Evolutionary conservation across 1,139 yeast genomes (phyloP), one percentile per base, ranked within the genome.

Genomic region (Magnusiomyces sp.): DNA sequence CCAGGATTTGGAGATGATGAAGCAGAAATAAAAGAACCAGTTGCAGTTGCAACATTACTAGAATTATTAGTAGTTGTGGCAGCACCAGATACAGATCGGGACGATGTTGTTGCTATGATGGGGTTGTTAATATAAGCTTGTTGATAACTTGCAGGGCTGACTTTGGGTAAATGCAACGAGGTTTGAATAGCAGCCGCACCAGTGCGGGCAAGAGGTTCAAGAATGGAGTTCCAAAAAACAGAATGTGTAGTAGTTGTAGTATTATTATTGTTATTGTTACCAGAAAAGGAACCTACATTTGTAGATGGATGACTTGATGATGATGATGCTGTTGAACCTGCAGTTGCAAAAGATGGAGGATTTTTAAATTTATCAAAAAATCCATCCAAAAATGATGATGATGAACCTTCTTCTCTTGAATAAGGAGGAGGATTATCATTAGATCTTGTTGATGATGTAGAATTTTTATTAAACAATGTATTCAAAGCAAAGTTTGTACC

Each of bases 321-420:
- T 34, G 34, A 2, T n/a, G 16, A 14, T 37, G 29, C 6, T 23
- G 29, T 5, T 23, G 40, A 37, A 11, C 40, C 40, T 5, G n/a
- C 31, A 17, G 43, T 14, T 6, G 46, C 45, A 20, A 43, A 46
- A 11, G 51, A 39, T 10, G 55, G 55, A 6, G 55, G 53, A 16
- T 40, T 46, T 37, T 50, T 50, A 29, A 50, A 50, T 40, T 47
- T 41, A 17, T 49, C 45, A 40, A 52, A 52, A 32, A 52, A 50
- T 45, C 37, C 29, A 33, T 52, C 53, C 23, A 52, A 29, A 19
- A 46, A 46, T 6, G 55, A 48, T 14, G 40, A 17, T 5, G 10
- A n/a, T 20, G 29, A 7, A 5, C 7, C 29, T 7, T 23, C 29
- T 23, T 23, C 17, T 7, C 7, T 13, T 14, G 34, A 5, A 19